phyloP scores from a whole-genome alignment of 306 rosid genomes.

The Comarum palustre region DNA sequence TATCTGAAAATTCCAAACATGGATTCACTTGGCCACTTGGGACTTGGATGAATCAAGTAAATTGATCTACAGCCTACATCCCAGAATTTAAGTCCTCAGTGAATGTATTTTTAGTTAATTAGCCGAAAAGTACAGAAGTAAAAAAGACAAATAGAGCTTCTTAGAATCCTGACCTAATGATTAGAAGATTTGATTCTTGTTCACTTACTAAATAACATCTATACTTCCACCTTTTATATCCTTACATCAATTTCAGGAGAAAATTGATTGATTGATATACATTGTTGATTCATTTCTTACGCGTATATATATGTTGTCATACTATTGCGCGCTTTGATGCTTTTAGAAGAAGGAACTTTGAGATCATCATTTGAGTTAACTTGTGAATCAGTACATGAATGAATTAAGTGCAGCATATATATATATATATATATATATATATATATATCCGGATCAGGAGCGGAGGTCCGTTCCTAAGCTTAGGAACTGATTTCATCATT shows the following conservation, averaged over 20 bases:
- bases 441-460: too few relatives aligned
- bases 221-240: background rate
- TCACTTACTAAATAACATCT: background rate
- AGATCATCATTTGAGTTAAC: background rate
- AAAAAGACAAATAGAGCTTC: conserved; percentile 8
- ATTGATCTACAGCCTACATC: conserved; percentile 4
- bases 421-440: too few relatives aligned
- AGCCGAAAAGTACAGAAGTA: conserved; percentile 10
- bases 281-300: background rate
- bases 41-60: background rate
- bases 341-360: background rate
- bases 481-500: too few relatives aligned
- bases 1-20: conserved; percentile 33
- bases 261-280: background rate
- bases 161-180: conserved; percentile 2
- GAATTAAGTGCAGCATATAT: background rate
- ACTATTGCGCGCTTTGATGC: too few relatives aligned
- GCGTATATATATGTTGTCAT: too few relatives aligned
- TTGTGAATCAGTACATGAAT: background rate
- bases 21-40: conserved; percentile 35
- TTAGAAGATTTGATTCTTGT: background rate
- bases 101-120: background rate
- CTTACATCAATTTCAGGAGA: background rate
- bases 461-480: too few relatives aligned
- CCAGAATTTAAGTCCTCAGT: conserved; percentile 1